phyloP scores from a whole-genome alignment of 495 filamentous ascomycete genomes.

The Alectoria sarmentosa region DNA sequence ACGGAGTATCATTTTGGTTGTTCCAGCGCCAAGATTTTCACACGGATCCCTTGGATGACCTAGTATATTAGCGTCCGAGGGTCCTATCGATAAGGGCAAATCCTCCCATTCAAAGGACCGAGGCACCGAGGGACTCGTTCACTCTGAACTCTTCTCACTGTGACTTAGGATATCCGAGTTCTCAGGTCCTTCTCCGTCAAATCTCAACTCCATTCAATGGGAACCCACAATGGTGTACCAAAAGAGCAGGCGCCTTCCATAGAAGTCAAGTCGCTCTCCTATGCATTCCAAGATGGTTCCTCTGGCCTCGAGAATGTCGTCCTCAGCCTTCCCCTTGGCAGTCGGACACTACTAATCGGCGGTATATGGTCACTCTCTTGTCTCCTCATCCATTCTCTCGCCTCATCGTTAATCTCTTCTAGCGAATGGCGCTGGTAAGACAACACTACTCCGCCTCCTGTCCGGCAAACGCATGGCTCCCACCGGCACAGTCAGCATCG shows the following conservation, averaged over 20 bases:
- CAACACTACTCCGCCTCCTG: slow-evolving; percentile 82
- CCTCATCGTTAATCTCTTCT: slow-evolving; percentile 9
- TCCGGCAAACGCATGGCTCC: slow-evolving; percentile 94
- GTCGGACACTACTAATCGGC: slow-evolving; percentile 87
- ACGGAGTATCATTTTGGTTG: no score
- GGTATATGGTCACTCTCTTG: slow-evolving; percentile 40
- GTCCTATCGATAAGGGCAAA: not conserved
- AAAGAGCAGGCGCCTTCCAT: slow-evolving; percentile 46
- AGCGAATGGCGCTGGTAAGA: slow-evolving; percentile 97
- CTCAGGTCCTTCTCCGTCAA: not conserved
- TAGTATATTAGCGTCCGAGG: not conserved
- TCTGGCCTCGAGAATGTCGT: slow-evolving; percentile 62
- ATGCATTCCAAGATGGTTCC: slow-evolving; percentile 78
- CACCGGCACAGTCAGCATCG: slow-evolving; percentile 58
- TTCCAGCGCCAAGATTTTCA: no score
- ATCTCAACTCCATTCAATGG: slow-evolving; percentile 11
- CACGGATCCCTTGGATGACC: not conserved
- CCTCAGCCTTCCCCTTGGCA: slow-evolving; percentile 70
- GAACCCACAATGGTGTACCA: slow-evolving; percentile 13
- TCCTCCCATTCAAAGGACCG: not conserved
- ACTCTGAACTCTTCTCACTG: no score
- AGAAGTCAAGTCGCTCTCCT: slow-evolving; percentile 67
- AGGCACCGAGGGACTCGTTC: no score
- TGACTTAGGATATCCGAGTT: no score
- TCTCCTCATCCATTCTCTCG: slow-evolving; percentile 9